Conservation (phyloP, 148 eudicot genomes). For the Fallopia convolvulus region DNA sequence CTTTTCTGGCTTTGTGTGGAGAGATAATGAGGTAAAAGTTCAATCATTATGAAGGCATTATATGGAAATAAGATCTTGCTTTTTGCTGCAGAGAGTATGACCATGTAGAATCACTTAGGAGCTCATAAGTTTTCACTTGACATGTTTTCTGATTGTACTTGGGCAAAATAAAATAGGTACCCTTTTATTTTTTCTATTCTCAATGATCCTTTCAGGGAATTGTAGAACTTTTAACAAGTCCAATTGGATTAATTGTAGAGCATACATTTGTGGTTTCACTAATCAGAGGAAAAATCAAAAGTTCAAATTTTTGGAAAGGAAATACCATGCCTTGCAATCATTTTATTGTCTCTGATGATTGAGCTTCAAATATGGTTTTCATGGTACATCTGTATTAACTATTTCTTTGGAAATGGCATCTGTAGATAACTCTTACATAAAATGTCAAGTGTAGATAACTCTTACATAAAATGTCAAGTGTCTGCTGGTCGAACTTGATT, state of each 20-base stretch:
- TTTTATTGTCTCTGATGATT: neutral
- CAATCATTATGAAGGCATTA: neutral
- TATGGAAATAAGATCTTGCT: neutral
- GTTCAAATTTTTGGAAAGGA: neutral
- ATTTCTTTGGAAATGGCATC: no score
- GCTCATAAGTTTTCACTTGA: neutral
- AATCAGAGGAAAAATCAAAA: neutral
- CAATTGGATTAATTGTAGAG: neutral
- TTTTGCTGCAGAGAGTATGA: neutral
- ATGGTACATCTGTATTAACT: neutral
- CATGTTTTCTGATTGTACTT: neutral
- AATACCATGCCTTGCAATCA: neutral
- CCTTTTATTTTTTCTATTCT: neutral
- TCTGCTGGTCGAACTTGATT: neutral
- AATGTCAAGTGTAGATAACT: neutral
- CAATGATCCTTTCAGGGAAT: neutral
- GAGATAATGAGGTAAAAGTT: conserved; percentile 67
- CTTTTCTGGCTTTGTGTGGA: conserved; percentile 94
- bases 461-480: neutral
- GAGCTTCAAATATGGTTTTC: neutral
- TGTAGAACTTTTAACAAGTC: neutral
- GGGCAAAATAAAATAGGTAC: neutral
- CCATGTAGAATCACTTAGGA: neutral
- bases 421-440: neutral
- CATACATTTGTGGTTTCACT: neutral